Evolutionary conservation across 129 eudicot species (phyloP), one percentile per base, ranked within the genome.

Genomic region (Lactuca saligna): DNA sequence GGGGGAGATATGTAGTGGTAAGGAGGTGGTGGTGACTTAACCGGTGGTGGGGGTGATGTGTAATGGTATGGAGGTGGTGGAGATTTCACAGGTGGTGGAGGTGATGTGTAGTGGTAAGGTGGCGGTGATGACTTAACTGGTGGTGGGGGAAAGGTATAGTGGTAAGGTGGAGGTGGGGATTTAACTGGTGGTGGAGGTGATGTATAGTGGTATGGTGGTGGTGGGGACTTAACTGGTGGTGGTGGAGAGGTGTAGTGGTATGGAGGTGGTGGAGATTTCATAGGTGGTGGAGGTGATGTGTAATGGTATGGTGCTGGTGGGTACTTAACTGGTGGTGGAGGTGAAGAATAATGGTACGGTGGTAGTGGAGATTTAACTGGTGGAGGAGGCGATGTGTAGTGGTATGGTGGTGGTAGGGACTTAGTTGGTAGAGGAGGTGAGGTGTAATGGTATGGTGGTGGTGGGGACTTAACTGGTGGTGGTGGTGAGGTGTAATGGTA

Each of bases 161-260:
- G 50, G 32, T 68, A 76, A 0, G 80, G 75, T 4, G 80, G 74
- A 0, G 69, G 80, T 2, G 80, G 75, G 0, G 65, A 76, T 8
- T 61, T 58, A 0, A 3, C 0, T 4, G 74, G 80, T 4, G 74
- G 80, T 48, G 80, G 80, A 0, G 74, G 74, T 8, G 80, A 75
- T 1, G 38, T 63, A 29, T 70, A 77, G 25, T 62, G 44, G 37
- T 77, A 71, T 3, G 78, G 69, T 2, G 78, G 76, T 9, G 75
- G 74, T 1, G 74, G 74, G 0, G 62, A 75, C 2, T 67, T 62
- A 0, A 0, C 0, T 0, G 82, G 82, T 0, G 82, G 78, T 0
- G 82, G 75, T 0, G 77, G 69, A 2, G 75, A 80, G 0, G 51
- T 46, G 71, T 80, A 80, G 4, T 69, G 63, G 54, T 80, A 69